Evolutionary conservation across 2,329 filamentous ascomycete species (phyloP).

Genomic region (Fusarium avenaceum): DNA sequence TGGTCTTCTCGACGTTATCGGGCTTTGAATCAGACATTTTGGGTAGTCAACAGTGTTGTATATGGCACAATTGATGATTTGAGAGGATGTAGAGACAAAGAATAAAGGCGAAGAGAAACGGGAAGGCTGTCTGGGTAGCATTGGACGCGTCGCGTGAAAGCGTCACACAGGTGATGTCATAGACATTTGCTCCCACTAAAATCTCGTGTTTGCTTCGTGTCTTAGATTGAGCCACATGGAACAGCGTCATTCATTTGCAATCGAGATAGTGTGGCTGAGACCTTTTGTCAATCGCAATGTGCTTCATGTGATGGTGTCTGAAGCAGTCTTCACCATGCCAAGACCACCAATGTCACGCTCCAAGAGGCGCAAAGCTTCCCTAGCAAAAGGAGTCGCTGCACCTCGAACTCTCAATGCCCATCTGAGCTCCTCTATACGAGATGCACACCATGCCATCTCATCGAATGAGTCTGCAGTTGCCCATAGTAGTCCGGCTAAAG

Average conservation of each 20-base stretch:
- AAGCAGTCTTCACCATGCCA: slow-evolving; percentile 45
- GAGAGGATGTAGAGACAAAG: background rate
- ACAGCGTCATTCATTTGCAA: slow-evolving; percentile 9
- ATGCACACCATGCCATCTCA: slow-evolving; percentile 58
- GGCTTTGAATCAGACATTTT: slow-evolving; percentile 33
- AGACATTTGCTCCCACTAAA: slow-evolving; percentile 22
- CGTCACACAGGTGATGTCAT: slow-evolving; percentile 47
- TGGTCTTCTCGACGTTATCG: slow-evolving; percentile 18
- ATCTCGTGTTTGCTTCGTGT: slow-evolving; percentile 31
- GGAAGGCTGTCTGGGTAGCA: background rate
- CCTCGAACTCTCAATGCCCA: slow-evolving; percentile 59
- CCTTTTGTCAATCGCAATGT: background rate
- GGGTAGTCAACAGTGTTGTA: background rate
- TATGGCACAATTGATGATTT: background rate
- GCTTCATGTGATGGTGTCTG: slow-evolving; percentile 31
- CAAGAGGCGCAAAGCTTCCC: slow-evolving; percentile 56
- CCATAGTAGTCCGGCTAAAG: slow-evolving; percentile 59
- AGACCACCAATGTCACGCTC: slow-evolving; percentile 53
- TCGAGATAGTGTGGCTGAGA: background rate
- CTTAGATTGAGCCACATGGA: slow-evolving; percentile 15
- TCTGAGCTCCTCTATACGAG: slow-evolving; percentile 57
- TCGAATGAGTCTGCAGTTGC: slow-evolving; percentile 55
- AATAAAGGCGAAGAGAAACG: background rate
- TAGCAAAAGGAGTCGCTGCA: slow-evolving; percentile 56
- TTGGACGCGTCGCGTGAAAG: slow-evolving; percentile 36